phyloP scores from a whole-genome alignment of 2,329 filamentous ascomycete genomes.

The Ramularia endophylla region DNA sequence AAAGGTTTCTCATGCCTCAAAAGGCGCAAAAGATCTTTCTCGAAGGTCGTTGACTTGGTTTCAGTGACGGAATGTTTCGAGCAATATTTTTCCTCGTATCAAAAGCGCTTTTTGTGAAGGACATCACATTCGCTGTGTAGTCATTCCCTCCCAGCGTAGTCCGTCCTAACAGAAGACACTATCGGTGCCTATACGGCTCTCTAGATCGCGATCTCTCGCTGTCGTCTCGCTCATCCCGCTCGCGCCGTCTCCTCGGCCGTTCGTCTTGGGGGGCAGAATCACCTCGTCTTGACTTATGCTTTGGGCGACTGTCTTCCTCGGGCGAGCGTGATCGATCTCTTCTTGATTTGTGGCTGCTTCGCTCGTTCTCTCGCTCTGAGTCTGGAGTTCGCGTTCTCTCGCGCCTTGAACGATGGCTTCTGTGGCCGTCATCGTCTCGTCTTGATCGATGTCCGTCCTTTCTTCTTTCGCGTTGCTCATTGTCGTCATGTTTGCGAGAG shows the following conservation, averaged over 20 bases:
- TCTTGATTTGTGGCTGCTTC: not conserved
- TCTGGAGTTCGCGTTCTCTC: not conserved
- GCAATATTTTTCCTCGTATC: too few species aligned
- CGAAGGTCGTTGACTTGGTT: too few species aligned
- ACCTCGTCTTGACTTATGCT: not conserved
- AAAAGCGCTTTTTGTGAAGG: too few species aligned
- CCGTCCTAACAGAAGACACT: too few species aligned
- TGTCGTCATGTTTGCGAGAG: constrained; percentile 1
- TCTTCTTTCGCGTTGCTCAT: not conserved
- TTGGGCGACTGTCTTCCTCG: not conserved
- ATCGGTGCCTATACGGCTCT: too few species aligned
- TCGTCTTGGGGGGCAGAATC: not conserved
- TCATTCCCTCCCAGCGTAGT: too few species aligned
- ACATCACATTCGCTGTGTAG: too few species aligned
- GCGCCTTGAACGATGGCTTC: constrained; percentile 1
- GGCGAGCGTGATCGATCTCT: not conserved
- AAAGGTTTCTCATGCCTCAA: too few species aligned
- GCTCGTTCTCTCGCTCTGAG: not conserved
- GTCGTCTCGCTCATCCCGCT: not conserved
- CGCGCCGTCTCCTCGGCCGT: not conserved
- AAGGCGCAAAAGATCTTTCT: too few species aligned
- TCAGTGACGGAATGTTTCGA: too few species aligned
- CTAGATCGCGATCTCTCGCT: not conserved
- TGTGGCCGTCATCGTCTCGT: constrained; percentile 1
- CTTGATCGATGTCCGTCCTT: constrained; percentile 1